These are phyloP conservation scores for Carallia brachiata DNA, from an alignment of 345 rosid species.

Conservation along the genomic window DNA sequence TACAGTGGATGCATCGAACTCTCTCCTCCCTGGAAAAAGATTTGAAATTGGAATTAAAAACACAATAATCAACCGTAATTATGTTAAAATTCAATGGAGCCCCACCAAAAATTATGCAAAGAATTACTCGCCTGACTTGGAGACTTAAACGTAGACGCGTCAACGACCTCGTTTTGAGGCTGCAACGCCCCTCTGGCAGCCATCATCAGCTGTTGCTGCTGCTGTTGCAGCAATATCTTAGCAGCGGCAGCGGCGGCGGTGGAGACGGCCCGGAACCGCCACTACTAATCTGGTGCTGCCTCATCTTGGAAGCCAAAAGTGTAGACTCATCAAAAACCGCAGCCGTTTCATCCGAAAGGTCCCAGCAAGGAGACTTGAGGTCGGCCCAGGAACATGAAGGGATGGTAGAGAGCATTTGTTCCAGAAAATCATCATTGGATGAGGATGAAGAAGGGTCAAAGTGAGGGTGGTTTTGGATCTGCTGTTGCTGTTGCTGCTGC, in stretches of 20 bases:
- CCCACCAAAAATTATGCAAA: too few relatives aligned
- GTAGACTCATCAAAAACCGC: conserved; percentile 42
- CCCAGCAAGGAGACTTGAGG: conserved; percentile 33
- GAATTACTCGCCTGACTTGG: conserved; percentile 29
- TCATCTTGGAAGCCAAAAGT: conserved; percentile 35
- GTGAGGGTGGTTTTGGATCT: conserved; percentile 39
- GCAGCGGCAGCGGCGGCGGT: conserved; percentile 20
- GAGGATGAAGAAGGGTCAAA: conserved; percentile 41
- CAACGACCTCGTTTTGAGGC: conserved; percentile 40
- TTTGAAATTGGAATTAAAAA: neutral
- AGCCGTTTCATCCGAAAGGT: conserved; percentile 10
- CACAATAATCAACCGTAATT: neutral
- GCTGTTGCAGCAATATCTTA: conserved; percentile 51
- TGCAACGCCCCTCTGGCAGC: conserved; percentile 26
- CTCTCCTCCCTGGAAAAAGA: conserved; percentile 36
- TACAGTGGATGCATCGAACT: conserved; percentile 45
- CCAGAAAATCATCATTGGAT: conserved; percentile 64
- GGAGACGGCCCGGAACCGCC: conserved; percentile 20
- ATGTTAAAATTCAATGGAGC: too few relatives aligned
- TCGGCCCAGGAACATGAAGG: conserved; percentile 61
- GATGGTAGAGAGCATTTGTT: conserved; percentile 71
- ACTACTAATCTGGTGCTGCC: conserved; percentile 56
- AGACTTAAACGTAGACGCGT: conserved; percentile 42
- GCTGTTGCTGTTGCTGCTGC: neutral
- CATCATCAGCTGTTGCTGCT: conserved; percentile 58